Evolutionary conservation across 345 rosid species (phyloP), one percentile per base, ranked within the genome.

Genomic region (Bruguiera sexangula): DNA sequence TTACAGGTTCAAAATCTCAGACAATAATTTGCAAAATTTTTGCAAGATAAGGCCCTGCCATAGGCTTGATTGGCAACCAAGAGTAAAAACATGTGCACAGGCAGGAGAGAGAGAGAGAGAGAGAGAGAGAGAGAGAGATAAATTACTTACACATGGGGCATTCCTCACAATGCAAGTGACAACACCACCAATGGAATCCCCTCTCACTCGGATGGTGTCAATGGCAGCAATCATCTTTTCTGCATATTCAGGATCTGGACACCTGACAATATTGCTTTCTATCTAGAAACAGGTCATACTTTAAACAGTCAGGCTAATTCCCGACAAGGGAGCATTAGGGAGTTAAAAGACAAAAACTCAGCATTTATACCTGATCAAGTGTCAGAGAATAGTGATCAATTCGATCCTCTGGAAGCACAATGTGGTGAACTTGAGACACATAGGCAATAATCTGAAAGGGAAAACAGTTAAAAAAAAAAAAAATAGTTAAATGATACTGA

Each of bases 221-320:
- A 95, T 87, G 0, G 98, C 92, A 34, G 90, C 94, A 72, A 95
- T 95, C 98, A 95, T 88, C 86, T 95, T 92, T 79, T 95, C 91
- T 0, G 99, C 99, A 79, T 88, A 92, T 77, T 82, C 97, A 62
- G 97, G 96, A 84, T 95, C 78, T 65, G 99, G 99, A 80, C 99
- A 95, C 74, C 98, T 90, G 31, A 85, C 96, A 20, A 95, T 95
- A 75, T 95, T 95, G 78, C 88, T 87, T 80, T 95, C 99, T 68
- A 95, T 82, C 99, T 95, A 86, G 52, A 56, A 82, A 80, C 30
- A 32, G 69, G 13, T 6, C 59, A 32, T 55, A 30, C 37, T 68
- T 16, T 59, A 57, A 48, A 54, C 13, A 46, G 60, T 69, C 60
- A 73, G 77, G 52, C 8, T 19, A 56, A 59, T 31, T 8, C 6